phyloP scores from a whole-genome alignment of 1,284 basidiomycete species.

The Pterulicium gracile region DNA sequence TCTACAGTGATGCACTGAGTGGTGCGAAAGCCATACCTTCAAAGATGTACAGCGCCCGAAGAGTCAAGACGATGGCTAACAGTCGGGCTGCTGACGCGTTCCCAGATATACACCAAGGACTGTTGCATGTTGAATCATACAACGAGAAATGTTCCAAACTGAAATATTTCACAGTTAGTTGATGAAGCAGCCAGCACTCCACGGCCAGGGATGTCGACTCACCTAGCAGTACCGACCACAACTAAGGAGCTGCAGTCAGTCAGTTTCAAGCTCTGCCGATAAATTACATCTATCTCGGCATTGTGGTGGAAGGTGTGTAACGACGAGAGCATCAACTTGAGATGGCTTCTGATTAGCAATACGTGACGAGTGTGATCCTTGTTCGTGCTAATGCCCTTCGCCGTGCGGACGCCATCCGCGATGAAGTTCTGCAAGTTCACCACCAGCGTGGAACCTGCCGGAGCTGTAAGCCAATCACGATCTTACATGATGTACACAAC shows the following conservation, averaged over 20 bases:
- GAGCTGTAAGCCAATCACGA: not conserved
- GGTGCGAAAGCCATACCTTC: constrained; percentile 37
- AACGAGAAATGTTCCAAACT: constrained; percentile 32
- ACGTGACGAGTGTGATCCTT: constrained; percentile 28
- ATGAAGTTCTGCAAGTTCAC: constrained; percentile 39
- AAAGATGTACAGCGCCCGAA: constrained; percentile 62
- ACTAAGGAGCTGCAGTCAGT: constrained; percentile 23
- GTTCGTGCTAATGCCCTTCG: constrained; percentile 36
- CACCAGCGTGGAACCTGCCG: constrained; percentile 30
- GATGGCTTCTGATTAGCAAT: constrained; percentile 28
- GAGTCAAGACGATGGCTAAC: constrained; percentile 52
- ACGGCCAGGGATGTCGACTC: no score
- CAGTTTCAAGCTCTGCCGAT: constrained; percentile 37
- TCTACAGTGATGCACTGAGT: not conserved
- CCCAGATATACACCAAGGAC: constrained; percentile 62
- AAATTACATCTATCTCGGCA: constrained; percentile 55
- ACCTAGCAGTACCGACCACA: constrained; percentile 38
- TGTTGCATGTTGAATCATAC: constrained; percentile 26
- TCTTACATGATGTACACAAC: not conserved
- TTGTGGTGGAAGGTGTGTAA: constrained; percentile 42
- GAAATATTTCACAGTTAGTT: no score
- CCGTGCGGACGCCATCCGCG: constrained; percentile 31
- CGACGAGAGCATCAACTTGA: constrained; percentile 35
- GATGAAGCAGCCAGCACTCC: no score
- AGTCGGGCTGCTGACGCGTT: constrained; percentile 59